A percentile compares a stretch with the other conserved stretches of the same genome.
These are phyloP conservation scores for Solanum hybrid DNA, from an alignment of 305 asterid genomes.

Conservation along the genomic window DNA sequence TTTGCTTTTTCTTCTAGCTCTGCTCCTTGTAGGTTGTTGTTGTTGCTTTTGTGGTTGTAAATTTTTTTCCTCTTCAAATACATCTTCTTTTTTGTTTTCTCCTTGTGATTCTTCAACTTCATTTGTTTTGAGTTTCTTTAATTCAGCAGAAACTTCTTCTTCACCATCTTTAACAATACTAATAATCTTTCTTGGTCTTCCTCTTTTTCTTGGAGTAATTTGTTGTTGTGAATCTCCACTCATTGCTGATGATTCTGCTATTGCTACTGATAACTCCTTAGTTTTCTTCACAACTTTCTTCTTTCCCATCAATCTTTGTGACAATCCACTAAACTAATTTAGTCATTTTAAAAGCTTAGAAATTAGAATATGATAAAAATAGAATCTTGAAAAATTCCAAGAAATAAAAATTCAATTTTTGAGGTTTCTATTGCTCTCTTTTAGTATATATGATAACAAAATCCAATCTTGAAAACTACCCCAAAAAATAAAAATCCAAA, in stretches of 20 bases:
- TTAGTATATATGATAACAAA: neutral
- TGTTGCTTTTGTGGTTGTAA: constrained; percentile 20
- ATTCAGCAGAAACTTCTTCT: constrained; percentile 18
- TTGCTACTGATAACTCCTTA: constrained; percentile 35
- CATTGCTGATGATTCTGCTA: constrained; percentile 38
- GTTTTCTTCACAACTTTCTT: constrained; percentile 36
- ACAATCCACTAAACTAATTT: neutral
- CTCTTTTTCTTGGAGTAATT: constrained; percentile 44
- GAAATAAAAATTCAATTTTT: neutral
- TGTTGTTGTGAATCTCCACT: constrained; percentile 17
- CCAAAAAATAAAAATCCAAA: neutral
- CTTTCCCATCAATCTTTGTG: constrained; percentile 35
- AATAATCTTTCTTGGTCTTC: constrained; percentile 46
- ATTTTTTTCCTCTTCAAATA: neutral
- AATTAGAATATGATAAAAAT: neutral
- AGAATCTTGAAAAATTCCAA: neutral
- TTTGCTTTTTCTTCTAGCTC: constrained; percentile 51
- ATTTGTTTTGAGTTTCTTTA: constrained; percentile 22
- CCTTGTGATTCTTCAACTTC: constrained; percentile 12
- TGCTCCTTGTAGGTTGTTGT: constrained; percentile 24
- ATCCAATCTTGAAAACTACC: neutral
- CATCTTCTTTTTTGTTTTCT: constrained; percentile 15
- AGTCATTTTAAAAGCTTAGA: neutral
- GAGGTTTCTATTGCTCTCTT: neutral
- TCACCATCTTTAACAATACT: constrained; percentile 4